phyloP scores from a whole-genome alignment of 2,329 filamentous ascomycete species.

The Grosmannia clavigera region DNA sequence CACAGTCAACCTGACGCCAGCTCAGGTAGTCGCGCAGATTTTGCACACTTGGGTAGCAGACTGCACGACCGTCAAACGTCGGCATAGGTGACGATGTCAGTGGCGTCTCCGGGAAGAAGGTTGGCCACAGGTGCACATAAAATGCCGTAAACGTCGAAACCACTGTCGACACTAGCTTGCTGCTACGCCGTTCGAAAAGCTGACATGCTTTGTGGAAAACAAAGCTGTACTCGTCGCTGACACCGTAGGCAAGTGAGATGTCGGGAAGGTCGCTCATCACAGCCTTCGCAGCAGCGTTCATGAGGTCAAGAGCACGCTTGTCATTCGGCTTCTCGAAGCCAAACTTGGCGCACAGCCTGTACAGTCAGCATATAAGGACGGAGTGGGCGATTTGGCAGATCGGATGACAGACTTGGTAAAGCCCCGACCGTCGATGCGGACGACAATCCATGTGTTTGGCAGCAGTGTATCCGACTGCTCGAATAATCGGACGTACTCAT shows the following conservation, averaged over 20 bases:
- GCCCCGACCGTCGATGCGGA: conserved; percentile 84
- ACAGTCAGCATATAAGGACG: not conserved
- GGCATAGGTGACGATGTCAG: conserved; percentile 66
- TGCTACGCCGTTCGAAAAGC: conserved; percentile 76
- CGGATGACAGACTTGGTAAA: conserved; percentile 67
- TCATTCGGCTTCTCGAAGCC: conserved; percentile 89
- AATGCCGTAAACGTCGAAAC: conserved; percentile 89
- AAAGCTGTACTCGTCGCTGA: conserved; percentile 93
- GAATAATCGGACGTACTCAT: conserved; percentile 85
- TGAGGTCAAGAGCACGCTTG: conserved; percentile 70
- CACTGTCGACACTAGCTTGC: conserved; percentile 82
- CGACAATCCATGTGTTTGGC: conserved; percentile 89
- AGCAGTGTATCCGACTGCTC: conserved; percentile 72
- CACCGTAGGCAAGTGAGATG: conserved; percentile 76
- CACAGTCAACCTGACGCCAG: conserved; percentile 95
- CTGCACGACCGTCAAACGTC: conserved; percentile 84
- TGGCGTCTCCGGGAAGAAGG: conserved; percentile 58
- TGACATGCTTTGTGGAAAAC: conserved; percentile 73
- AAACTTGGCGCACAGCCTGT: conserved; percentile 71
- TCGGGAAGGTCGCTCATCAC: conserved; percentile 78
- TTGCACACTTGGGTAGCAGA: conserved; percentile 71
- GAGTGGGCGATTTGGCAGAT: not conserved
- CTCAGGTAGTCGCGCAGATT: conserved; percentile 91
- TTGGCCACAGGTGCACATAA: conserved; percentile 72
- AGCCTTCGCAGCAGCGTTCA: conserved; percentile 83